Evolutionary conservation across 306 rosid genomes (phyloP).

Genomic region (Cucumis cinereus): DNA sequence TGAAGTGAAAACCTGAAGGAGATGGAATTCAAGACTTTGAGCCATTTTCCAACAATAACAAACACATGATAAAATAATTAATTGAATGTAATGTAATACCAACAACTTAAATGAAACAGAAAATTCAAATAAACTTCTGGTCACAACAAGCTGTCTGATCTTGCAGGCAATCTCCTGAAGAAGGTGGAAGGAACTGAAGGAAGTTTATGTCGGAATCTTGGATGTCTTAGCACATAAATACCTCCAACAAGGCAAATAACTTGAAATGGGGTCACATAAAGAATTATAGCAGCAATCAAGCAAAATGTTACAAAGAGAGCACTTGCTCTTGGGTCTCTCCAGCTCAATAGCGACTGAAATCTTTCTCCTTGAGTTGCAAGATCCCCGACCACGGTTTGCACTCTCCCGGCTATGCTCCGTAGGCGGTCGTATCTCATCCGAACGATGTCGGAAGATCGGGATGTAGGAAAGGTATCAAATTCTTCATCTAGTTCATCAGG

Average conservation of each 20-base stretch:
- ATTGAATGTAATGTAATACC: background rate
- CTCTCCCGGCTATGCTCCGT: conserved; percentile 79
- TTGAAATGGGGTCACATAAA: conserved; percentile 83
- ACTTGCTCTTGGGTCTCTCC: conserved; percentile 94
- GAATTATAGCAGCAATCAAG: conserved; percentile 53
- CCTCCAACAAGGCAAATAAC: conserved; percentile 46
- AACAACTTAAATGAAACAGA: background rate
- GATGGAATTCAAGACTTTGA: background rate
- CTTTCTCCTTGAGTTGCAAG: conserved; percentile 91
- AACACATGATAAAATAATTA: background rate
- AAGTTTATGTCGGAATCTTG: conserved; percentile 58
- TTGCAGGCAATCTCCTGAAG: conserved; percentile 78
- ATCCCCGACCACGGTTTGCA: conserved; percentile 75
- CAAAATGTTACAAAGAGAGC: conserved; percentile 52
- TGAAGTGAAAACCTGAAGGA: background rate
- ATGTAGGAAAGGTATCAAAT: conserved; percentile 74
- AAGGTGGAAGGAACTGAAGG: conserved; percentile 74
- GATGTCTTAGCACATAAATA: conserved; percentile 58
- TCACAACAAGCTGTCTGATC: conserved; percentile 77
- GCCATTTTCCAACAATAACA: background rate
- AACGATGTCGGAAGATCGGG: conserved; percentile 38
- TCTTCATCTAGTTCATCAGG: conserved; percentile 83
- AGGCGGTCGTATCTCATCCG: conserved; percentile 77
- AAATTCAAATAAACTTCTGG: background rate
- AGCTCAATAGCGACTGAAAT: conserved; percentile 59